These are phyloP conservation scores for Myriosclerotinia scirpicola DNA, from an alignment of 2,329 filamentous ascomycete genomes.

Conservation along the genomic window DNA sequence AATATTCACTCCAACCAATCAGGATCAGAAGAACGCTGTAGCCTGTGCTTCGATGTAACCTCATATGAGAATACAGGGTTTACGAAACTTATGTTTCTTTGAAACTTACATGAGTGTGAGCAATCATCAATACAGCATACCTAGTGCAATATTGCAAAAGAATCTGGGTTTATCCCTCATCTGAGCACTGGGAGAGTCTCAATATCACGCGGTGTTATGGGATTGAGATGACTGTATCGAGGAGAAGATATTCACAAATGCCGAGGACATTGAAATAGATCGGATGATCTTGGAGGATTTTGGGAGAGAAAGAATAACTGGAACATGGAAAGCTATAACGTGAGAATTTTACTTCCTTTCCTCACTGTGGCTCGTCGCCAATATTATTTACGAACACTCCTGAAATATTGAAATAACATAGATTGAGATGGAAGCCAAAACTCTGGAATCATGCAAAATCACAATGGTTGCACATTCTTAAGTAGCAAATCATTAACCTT, in stretches of 20 bases:
- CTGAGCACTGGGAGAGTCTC: background rate
- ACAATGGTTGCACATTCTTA: background rate
- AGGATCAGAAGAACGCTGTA: background rate
- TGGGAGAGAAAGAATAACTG: no score
- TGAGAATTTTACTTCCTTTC: background rate
- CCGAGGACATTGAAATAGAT: background rate
- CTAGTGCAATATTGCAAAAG: background rate
- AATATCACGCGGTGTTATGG: background rate
- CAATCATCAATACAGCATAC: background rate
- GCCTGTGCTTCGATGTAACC: conserved; percentile 2
- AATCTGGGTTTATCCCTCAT: background rate
- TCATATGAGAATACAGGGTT: background rate
- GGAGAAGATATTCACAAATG: background rate
- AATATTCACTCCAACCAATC: background rate
- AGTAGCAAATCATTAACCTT: background rate
- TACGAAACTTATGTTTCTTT: background rate
- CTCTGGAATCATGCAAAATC: background rate
- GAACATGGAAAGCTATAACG: no score
- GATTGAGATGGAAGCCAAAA: background rate
- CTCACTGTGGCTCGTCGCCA: background rate
- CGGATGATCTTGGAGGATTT: background rate
- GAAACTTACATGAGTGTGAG: background rate
- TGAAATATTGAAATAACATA: background rate
- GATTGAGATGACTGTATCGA: background rate
- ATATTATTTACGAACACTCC: background rate